Evolutionary conservation across 2,329 filamentous ascomycete species (phyloP), one percentile per base, ranked within the genome.

Genomic region (Helicocarpus griseus): DNA sequence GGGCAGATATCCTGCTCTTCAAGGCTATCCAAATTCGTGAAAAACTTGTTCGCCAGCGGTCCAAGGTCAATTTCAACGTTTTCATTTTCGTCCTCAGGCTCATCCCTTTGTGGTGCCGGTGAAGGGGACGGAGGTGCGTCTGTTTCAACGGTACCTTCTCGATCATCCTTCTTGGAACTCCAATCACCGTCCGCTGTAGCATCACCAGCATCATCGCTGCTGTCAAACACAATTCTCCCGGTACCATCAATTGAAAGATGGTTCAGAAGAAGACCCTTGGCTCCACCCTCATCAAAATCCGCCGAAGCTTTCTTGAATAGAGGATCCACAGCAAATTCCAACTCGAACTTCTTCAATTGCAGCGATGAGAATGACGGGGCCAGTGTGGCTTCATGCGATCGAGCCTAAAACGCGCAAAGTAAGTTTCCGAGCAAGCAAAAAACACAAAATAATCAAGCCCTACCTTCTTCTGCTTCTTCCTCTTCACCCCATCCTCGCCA

Each of bases 231-330:
- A 56, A 98, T 98, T 33, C 91, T 82, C 39, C 93, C 93, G 57
- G 89, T 82, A 1, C 82, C 81, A 68, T 98, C 93, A 57, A 98
- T 96, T 64, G 91, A 88, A n/a, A 98, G 77, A 69, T 98, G 91
- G 64, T 98, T 98, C 29, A 98, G 78, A 19, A 98, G 77, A 39
- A 98, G 76, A 19, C 93, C 93, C 69, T 97, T 98, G 52, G 93
- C 93, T 52, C 93, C 93, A 19, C 93, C 93, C 72, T 98, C 93
- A 65, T 98, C 93, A 58, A 98, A 98, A 72, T 98, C 93, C 40
- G 93, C 93, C 5, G 91, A 95, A 0, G 91, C 91, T 65, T 98
- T 98, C 65, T 98, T 98, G 79, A 98, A 98, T n/a, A 98, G 73
- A 2, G 93, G 93, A 64, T 98, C 93, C 4, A 98, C 91, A 0